These are phyloP conservation scores for Stropharia rugosoannulata DNA, from an alignment of 768 basidiomycete genomes.

Conservation along the genomic window DNA sequence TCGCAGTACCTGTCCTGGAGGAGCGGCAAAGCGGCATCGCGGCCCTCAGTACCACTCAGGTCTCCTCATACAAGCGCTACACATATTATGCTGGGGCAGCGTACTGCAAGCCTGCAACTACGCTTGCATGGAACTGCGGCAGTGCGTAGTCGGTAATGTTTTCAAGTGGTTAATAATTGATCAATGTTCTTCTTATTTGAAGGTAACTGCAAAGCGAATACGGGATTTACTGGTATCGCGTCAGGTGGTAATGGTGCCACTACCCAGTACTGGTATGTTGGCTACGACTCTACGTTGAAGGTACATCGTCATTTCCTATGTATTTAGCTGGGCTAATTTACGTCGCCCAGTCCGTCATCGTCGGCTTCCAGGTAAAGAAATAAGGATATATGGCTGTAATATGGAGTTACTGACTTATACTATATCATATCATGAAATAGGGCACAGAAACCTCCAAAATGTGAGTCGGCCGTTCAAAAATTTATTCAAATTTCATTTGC, in stretches of 20 bases:
- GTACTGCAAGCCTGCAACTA: conserved; percentile 42
- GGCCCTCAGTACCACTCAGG: conserved; percentile 35
- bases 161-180: background rate
- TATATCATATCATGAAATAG: background rate
- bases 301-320: conserved; percentile 11
- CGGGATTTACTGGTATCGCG: conserved; percentile 40
- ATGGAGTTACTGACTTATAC: background rate
- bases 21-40: conserved; percentile 26
- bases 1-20: conserved; percentile 25
- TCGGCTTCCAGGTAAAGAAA: conserved; percentile 22
- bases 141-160: conserved; percentile 6
- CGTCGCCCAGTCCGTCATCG: conserved; percentile 19
- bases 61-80: conserved; percentile 42
- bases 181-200: background rate
- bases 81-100: conserved; percentile 47
- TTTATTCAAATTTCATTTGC: background rate
- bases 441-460: conserved; percentile 10
- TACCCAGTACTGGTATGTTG: conserved; percentile 41
- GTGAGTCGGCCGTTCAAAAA: background rate
- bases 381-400: background rate
- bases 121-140: conserved; percentile 54
- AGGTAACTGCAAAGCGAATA: conserved; percentile 42
- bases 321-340: background rate
- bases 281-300: conserved; percentile 27
- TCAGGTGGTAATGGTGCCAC: conserved; percentile 41